These are phyloP conservation scores for Oldenlandia corymbosa DNA, from an alignment of 257 asterid genomes.

Conservation along the genomic window DNA sequence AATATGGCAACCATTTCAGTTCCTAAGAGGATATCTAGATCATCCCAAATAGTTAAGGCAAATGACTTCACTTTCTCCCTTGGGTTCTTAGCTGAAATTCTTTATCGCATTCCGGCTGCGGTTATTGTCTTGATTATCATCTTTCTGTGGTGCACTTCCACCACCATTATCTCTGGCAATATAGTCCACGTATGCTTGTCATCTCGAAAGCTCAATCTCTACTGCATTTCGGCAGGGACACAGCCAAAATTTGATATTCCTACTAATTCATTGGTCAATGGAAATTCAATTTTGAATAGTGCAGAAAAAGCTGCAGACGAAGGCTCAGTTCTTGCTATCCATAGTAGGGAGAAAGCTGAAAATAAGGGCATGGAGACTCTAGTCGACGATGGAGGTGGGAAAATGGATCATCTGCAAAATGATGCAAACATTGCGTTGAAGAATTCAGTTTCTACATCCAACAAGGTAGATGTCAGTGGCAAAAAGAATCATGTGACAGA, in stretches of 20 bases:
- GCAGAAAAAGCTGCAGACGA: background rate
- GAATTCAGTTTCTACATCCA: no score
- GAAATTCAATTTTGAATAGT: conserved; percentile 11
- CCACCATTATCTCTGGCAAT: conserved; percentile 46
- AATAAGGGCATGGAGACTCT: background rate
- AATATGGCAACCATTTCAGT: conserved; percentile 34
- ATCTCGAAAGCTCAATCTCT: conserved; percentile 52
- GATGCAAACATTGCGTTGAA: no score
- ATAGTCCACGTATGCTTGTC: conserved; percentile 52
- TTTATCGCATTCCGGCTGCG: conserved; percentile 34
- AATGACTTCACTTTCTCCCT: conserved; percentile 18
- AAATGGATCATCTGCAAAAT: no score
- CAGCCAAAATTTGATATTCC: conserved; percentile 40
- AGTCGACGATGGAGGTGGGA: background rate
- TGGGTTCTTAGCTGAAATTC: conserved; percentile 27
- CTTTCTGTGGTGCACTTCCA: conserved; percentile 54
- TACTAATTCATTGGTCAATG: conserved; percentile 20
- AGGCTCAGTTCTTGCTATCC: background rate
- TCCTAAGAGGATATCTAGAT: conserved; percentile 38
- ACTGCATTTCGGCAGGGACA: conserved; percentile 63
- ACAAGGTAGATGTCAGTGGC: background rate
- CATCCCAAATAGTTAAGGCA: conserved; percentile 22
- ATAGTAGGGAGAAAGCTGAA: background rate
- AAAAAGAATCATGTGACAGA: no score
- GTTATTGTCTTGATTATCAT: conserved; percentile 36